Base-by-base conservation (phyloP, 495 filamentous ascomycete genomes). In the Aspergillus kassunensis region DNA sequence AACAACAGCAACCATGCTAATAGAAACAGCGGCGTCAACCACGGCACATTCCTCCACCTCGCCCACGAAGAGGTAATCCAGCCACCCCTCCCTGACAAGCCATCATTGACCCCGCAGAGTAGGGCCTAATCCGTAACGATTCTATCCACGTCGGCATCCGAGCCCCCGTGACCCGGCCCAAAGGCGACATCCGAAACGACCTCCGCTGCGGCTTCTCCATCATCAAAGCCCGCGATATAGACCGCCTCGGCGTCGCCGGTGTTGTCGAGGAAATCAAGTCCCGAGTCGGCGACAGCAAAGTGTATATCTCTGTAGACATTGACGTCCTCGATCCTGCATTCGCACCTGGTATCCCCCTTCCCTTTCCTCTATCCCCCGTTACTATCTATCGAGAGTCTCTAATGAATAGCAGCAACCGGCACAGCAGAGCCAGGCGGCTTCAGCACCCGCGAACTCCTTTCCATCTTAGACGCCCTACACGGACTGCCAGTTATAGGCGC, bases 351-450 rank as follows among this genome's bases (percentile, higher is more conserved):
- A 72, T 40, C n/a, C n/a, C n/a, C n/a, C 36, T 34, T n/a, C 6
- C 37, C 7, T 40, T 18, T 25, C 23, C 4, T 10, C 8, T 31
- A 16, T 9, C 23, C 3, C 5, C 8, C 18, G 11, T 4, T 6
- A n/a, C 36, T 15, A 6, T 35, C 37, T 10, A 11, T 10, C 21
- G 9, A 25, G 3, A 15, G 11, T 12, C 33, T 56, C 29, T 33
- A 0, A 2, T 46, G 31, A 55, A 2, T n/a, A 16, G 3, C 41
- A 57, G 65, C 58, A 35, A 67, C 77, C 8, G 77, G 77, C 3
- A 80, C 76, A 1, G 69, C 78, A 1, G 78, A 80, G 57, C 72
- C 77, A 16, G 77, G 77, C 36, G 76, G 77, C 7, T 78, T 75
- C 67, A 77, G 72, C 2, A 78, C 74, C 4, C 62, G 78, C 29